A percentile compares a stretch with the other conserved stretches of the same genome.
phyloP scores from a whole-genome alignment of 805 yeast species.

The Wickerhamomyces bovis region DNA sequence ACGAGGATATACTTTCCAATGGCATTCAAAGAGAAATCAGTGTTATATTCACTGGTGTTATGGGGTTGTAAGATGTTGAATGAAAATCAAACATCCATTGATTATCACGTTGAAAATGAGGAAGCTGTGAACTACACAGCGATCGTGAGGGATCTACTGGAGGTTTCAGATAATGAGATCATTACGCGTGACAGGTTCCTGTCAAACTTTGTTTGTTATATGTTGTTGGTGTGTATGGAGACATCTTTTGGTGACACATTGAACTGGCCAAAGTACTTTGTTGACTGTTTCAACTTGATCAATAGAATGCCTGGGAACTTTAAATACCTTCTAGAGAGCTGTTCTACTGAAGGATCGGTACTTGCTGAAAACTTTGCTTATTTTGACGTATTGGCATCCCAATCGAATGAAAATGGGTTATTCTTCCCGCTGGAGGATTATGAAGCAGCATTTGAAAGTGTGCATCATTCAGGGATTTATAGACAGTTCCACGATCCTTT shows the following conservation, averaged over 20 bases:
- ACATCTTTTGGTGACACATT: constrained; percentile 20
- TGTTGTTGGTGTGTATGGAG: constrained; percentile 19
- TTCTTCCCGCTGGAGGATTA: constrained; percentile 20
- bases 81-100: constrained; percentile 6
- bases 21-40: constrained; percentile 37
- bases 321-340: constrained; percentile 10
- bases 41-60: constrained; percentile 40
- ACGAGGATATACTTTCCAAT: constrained; percentile 38
- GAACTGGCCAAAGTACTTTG: constrained; percentile 18
- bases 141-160: neutral
- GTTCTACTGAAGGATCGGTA: constrained; percentile 14
- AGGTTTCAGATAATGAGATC: constrained; percentile 12
- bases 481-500: constrained; percentile 10
- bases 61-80: constrained; percentile 41
- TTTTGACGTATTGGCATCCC: constrained; percentile 21
- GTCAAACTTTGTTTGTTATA: constrained; percentile 13
- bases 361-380: constrained; percentile 22
- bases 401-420: constrained; percentile 25
- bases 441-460: constrained; percentile 5
- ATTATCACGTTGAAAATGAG: constrained; percentile 11
- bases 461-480: neutral
- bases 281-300: constrained; percentile 11
- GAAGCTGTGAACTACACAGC: constrained; percentile 11
- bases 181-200: constrained; percentile 13
- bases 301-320: constrained; percentile 19